A percentile compares a stretch with the other conserved stretches of the same genome.
Conservation (phyloP, 1,284 basidiomycete genomes). For the Takashimella tepidaria region DNA sequence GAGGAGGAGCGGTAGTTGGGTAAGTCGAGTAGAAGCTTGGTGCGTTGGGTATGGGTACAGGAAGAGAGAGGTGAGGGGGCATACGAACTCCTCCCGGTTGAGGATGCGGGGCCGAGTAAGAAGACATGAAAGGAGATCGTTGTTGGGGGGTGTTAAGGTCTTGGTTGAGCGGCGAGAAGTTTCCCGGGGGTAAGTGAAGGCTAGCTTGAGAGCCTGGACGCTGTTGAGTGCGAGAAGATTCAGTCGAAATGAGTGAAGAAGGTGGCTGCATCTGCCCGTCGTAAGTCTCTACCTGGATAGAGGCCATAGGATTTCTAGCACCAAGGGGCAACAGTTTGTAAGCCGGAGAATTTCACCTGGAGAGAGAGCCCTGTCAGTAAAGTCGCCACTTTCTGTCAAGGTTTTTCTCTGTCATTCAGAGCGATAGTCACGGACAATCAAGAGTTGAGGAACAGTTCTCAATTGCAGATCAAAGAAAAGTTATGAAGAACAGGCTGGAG, state of each 20-base stretch:
- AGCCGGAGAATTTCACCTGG: too few species aligned
- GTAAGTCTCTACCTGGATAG: slow-evolving; percentile 18
- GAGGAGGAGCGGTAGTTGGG: slow-evolving; percentile 22
- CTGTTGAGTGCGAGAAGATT: slow-evolving; percentile 25
- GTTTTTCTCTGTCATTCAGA: too few species aligned
- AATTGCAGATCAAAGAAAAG: too few species aligned
- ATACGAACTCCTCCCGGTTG: slow-evolving; percentile 1
- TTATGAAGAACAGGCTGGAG: slow-evolving; percentile 1
- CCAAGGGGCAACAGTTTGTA: too few species aligned
- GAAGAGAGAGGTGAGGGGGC: background rate
- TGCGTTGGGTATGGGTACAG: background rate
- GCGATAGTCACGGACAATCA: too few species aligned
- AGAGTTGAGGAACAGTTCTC: too few species aligned
- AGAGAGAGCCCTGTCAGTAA: too few species aligned
- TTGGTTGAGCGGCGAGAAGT: slow-evolving; percentile 21
- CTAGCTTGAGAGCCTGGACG: slow-evolving; percentile 31
- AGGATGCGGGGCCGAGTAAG: slow-evolving; percentile 8
- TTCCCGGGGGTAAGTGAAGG: slow-evolving; percentile 21
- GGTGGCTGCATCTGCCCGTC: slow-evolving; percentile 19
- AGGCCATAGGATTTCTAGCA: too few species aligned
- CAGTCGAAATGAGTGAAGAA: slow-evolving; percentile 21
- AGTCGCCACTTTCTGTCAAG: too few species aligned
- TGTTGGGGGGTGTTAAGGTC: slow-evolving; percentile 4
- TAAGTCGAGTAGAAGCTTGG: slow-evolving; percentile 6
- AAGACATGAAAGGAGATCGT: slow-evolving; percentile 13